Evolutionary conservation across 345 rosid species (phyloP).

Genomic region (Gossypium turneri): DNA sequence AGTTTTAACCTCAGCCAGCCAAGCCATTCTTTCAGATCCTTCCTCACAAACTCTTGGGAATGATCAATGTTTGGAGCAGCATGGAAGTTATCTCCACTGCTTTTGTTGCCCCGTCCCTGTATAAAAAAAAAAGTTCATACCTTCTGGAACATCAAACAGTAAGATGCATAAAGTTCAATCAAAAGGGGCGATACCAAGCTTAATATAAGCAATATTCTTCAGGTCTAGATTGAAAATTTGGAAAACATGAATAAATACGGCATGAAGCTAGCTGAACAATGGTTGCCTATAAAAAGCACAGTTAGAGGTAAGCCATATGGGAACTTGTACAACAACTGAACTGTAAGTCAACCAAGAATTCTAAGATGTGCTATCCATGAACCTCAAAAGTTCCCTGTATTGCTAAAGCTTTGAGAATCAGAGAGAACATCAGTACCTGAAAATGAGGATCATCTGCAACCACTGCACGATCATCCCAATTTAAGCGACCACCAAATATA

Average conservation of each 20-base stretch:
- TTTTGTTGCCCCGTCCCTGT: slow-evolving; percentile 96
- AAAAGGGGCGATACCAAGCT: not conserved
- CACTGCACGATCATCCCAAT: slow-evolving; percentile 96
- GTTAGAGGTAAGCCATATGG: not conserved
- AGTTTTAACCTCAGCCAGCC: slow-evolving; percentile 73
- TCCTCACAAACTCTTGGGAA: slow-evolving; percentile 93
- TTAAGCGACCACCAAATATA: slow-evolving; percentile 82
- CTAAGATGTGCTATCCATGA: not conserved
- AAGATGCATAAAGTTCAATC: not conserved
- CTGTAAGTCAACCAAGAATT: not conserved
- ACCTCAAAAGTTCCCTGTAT: not conserved
- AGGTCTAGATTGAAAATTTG: not conserved
- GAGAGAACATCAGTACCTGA: slow-evolving; percentile 47
- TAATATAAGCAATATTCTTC: slow-evolving; percentile 3
- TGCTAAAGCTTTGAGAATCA: slow-evolving; percentile 8
- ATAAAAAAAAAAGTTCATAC: slow-evolving; percentile 16
- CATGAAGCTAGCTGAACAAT: not conserved
- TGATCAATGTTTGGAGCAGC: slow-evolving; percentile 99
- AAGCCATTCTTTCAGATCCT: slow-evolving; percentile 92
- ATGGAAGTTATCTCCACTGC: slow-evolving; percentile 97
- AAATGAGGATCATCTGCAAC: slow-evolving; percentile 98
- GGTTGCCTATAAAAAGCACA: not conserved
- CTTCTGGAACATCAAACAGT: not conserved
- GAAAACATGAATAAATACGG: not conserved
- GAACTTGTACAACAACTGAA: not conserved